A percentile compares a stretch with the other conserved stretches of the same genome.
These are phyloP conservation scores for Trametes punicea DNA, from an alignment of 768 basidiomycete genomes.

Conservation along the genomic window DNA sequence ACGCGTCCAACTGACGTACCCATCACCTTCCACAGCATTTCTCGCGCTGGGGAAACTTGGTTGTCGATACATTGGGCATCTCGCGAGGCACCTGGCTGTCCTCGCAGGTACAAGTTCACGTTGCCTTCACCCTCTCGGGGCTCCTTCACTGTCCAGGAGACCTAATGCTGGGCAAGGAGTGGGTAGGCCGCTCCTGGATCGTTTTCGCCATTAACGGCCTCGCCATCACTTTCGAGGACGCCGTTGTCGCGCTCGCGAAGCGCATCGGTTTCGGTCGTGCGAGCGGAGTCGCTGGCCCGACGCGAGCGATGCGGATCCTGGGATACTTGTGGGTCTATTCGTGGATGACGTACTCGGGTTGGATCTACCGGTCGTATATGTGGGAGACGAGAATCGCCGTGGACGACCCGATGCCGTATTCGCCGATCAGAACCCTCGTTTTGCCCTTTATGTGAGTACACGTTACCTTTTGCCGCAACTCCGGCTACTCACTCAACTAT, in stretches of 20 bases:
- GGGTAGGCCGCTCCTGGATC: slow-evolving; percentile 17
- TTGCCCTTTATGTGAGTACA: background rate
- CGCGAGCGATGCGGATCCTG: background rate
- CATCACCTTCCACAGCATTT: slow-evolving; percentile 22
- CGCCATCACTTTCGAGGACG: slow-evolving; percentile 36
- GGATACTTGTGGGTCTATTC: slow-evolving; percentile 16
- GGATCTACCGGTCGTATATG: background rate
- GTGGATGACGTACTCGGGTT: slow-evolving; percentile 12
- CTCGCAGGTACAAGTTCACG: slow-evolving; percentile 33
- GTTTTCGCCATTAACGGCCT: slow-evolving; percentile 34
- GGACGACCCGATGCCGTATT: background rate
- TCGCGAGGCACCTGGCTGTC: slow-evolving; percentile 26
- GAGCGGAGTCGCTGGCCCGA: background rate
- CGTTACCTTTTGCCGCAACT: too few species aligned
- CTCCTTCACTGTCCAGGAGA: slow-evolving; percentile 35
- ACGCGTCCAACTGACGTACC: background rate
- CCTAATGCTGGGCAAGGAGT: slow-evolving; percentile 24
- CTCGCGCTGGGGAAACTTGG: slow-evolving; percentile 28
- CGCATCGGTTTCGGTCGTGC: background rate
- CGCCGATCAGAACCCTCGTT: background rate
- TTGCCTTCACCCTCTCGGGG: slow-evolving; percentile 35
- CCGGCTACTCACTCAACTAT: too few species aligned
- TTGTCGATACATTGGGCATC: slow-evolving; percentile 23
- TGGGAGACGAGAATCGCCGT: background rate
- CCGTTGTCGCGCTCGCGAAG: slow-evolving; percentile 23